A percentile compares a stretch with the other conserved stretches of the same genome.
These are phyloP conservation scores for Wallacemonas sp. DNA, from an alignment of 208 protist genomes.

Conservation along the genomic window DNA sequence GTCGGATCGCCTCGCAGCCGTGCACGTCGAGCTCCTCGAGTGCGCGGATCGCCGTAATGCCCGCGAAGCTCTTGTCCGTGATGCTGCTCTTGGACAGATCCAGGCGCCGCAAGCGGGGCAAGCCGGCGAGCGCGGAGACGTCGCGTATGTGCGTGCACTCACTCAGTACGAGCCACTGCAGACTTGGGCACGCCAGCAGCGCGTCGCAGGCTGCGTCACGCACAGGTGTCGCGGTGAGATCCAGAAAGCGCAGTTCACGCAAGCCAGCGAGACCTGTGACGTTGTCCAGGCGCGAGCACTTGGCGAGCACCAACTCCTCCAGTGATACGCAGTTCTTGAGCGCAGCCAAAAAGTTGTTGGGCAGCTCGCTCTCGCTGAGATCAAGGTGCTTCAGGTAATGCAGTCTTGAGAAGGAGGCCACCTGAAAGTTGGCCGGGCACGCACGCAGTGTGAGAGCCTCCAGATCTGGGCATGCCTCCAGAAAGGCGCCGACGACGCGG, in stretches of 20 bases:
- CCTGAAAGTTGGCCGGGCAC: slow-evolving; percentile 32
- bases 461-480: slow-evolving; percentile 37
- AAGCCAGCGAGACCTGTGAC: slow-evolving; percentile 19
- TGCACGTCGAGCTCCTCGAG: slow-evolving; percentile 32
- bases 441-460: slow-evolving; percentile 32
- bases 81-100: slow-evolving; percentile 29
- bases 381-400: slow-evolving; percentile 26
- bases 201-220: slow-evolving; percentile 20
- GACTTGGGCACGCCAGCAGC: slow-evolving; percentile 18
- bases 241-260: slow-evolving; percentile 26
- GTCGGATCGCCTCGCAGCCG: slow-evolving; percentile 19
- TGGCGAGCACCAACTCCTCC: slow-evolving; percentile 26
- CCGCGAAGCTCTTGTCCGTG: slow-evolving; percentile 16
- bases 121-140: slow-evolving; percentile 18
- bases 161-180: slow-evolving; percentile 27
- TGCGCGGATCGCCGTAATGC: slow-evolving; percentile 16
- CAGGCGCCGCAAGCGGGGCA: slow-evolving; percentile 30
- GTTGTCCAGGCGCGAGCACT: slow-evolving; percentile 23
- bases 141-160: slow-evolving; percentile 25
- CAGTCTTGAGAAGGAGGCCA: slow-evolving; percentile 20
- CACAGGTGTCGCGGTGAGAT: slow-evolving; percentile 24
- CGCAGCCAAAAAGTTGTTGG: slow-evolving; percentile 12
- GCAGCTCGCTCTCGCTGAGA: slow-evolving; percentile 28
- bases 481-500: slow-evolving; percentile 28
- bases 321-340: slow-evolving; percentile 20